Conservation (phyloP, 2,329 filamentous ascomycete species). For the Aphanocladium album region DNA sequence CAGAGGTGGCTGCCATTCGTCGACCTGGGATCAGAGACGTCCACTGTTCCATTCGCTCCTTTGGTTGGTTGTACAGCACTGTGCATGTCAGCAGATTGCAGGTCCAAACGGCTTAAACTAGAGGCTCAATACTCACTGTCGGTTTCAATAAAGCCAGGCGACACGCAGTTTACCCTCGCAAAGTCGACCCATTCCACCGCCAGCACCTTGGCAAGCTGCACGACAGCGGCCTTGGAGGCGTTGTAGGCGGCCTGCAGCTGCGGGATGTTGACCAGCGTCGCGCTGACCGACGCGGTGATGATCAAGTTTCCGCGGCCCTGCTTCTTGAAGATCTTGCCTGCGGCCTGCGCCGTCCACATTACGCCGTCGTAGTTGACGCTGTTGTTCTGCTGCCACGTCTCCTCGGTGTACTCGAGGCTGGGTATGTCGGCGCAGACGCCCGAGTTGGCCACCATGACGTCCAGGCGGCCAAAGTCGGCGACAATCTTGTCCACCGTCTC, state of each 20-base stretch:
- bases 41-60: conserved; percentile 17
- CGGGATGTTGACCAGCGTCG: conserved; percentile 20
- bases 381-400: conserved; percentile 22
- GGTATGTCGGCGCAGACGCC: conserved; percentile 22
- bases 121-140: conserved; percentile 30
- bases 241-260: conserved; percentile 60
- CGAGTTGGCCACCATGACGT: conserved; percentile 27
- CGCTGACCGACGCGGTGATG: conserved; percentile 22
- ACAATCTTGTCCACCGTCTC: conserved; percentile 17
- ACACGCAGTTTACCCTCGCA: conserved; percentile 64
- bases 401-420: conserved; percentile 23
- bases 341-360: conserved; percentile 22
- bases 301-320: conserved; percentile 24
- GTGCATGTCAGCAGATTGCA: neutral
- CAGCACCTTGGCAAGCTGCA: conserved; percentile 47
- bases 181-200: conserved; percentile 69
- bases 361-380: conserved; percentile 25
- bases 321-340: conserved; percentile 22
- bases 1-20: conserved; percentile 16
- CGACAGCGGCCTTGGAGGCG: conserved; percentile 57
- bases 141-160: conserved; percentile 66
- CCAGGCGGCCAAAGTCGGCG: conserved; percentile 19
- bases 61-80: conserved; percentile 17
- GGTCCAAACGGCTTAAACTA: neutral
- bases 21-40: conserved; percentile 17